A percentile compares a stretch with the other conserved stretches of the same genome.
These are phyloP conservation scores for Pestalotiopsis sp. DNA, from an alignment of 2,329 filamentous ascomycete genomes.

Conservation along the genomic window DNA sequence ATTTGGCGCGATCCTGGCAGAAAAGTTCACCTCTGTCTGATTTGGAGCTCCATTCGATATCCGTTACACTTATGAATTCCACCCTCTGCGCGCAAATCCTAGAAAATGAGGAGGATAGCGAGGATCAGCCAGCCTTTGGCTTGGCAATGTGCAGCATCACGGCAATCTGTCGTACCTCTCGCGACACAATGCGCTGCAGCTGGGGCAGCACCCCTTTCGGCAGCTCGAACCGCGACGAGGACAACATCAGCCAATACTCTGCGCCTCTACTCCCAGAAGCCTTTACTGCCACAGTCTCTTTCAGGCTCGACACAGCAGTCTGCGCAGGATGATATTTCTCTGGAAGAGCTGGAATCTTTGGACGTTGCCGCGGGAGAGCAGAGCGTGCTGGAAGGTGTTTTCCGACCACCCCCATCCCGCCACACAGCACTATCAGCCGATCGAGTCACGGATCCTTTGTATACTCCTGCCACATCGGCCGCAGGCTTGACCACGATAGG, in stretches of 20 bases:
- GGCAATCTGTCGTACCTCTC: slow-evolving; percentile 18
- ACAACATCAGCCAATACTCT: slow-evolving; percentile 6
- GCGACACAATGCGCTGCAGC: slow-evolving; percentile 24
- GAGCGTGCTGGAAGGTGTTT: neutral
- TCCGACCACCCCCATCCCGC: slow-evolving; percentile 24
- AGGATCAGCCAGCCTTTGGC: slow-evolving; percentile 29
- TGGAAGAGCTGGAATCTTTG: neutral
- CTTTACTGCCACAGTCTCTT: slow-evolving; percentile 12
- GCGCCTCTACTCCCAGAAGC: slow-evolving; percentile 28
- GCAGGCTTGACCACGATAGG: slow-evolving; percentile 51
- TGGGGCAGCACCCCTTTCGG: slow-evolving; percentile 15
- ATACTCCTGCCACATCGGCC: slow-evolving; percentile 49
- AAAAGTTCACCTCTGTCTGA: slow-evolving; percentile 12
- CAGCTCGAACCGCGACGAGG: neutral
- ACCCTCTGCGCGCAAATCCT: slow-evolving; percentile 8
- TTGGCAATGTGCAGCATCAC: slow-evolving; percentile 16
- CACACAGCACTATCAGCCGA: slow-evolving; percentile 30
- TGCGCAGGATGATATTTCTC: neutral
- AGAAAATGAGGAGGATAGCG: slow-evolving; percentile 33
- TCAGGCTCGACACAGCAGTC: neutral
- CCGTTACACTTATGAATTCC: neutral
- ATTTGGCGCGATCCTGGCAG: neutral
- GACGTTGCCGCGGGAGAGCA: neutral
- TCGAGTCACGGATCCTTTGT: slow-evolving; percentile 38
- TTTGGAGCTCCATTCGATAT: neutral